A percentile compares a stretch with the other conserved stretches of the same genome.
Conservation (phyloP, 345 rosid species). For the Eucalyptus sp. region DNA sequence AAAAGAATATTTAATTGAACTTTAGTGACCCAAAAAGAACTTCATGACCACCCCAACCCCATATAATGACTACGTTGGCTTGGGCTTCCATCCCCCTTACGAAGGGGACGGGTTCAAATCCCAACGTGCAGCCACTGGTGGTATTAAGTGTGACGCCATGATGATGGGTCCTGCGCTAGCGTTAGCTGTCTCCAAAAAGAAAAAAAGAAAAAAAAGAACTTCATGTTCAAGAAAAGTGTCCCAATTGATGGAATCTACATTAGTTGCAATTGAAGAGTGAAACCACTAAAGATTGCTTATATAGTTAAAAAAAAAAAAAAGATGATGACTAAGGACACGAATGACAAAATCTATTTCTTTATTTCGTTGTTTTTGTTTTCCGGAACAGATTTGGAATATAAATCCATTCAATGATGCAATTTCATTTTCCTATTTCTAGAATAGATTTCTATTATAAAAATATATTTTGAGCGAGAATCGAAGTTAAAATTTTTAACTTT, state of each 20-base stretch:
- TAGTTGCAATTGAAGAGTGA: not conserved
- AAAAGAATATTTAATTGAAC: not conserved
- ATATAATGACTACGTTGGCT: too few species aligned
- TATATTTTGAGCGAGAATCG: accelerated
- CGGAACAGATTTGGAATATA: accelerated
- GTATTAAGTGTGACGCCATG: too few species aligned
- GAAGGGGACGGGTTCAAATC: too few species aligned
- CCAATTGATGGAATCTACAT: not conserved
- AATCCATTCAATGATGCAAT: accelerated
- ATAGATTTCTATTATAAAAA: too few species aligned
- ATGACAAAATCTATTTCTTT: too few species aligned
- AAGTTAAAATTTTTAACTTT: accelerated
- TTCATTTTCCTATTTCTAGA: accelerated
- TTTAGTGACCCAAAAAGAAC: too few species aligned
- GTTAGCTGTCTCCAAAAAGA: too few species aligned
- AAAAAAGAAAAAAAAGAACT: too few species aligned
- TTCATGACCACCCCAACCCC: too few species aligned
- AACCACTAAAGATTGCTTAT: not conserved
- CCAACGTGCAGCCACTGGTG: too few species aligned
- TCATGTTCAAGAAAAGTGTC: not conserved
- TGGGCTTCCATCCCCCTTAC: too few species aligned
- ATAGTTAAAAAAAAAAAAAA: not conserved
- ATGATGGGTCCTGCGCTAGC: too few species aligned
- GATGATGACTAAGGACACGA: accelerated
- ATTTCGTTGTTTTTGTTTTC: accelerated